Percentiles rank a stretch among this genome's conserved stretches.
Evolutionary conservation across 2,329 filamentous ascomycete species (phyloP).

Genomic region (Atkinsonella hypoxylon): DNA sequence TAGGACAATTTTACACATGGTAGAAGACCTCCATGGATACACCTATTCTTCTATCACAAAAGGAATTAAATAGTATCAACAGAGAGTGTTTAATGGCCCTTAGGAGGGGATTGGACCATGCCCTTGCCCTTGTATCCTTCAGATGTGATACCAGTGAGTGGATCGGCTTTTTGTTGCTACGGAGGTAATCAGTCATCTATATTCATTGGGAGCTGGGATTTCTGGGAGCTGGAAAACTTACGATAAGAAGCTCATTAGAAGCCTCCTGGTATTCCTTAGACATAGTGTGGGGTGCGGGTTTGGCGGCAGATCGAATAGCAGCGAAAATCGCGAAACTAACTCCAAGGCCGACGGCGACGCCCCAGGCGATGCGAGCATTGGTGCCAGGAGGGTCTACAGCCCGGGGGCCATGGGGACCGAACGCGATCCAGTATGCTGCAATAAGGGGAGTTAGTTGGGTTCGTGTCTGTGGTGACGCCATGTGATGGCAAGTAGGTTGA

Average conservation of each 20-base stretch:
- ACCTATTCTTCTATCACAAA: constrained; percentile 24
- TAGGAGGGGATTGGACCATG: constrained; percentile 59
- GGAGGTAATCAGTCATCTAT: not conserved
- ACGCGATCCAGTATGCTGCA: constrained; percentile 96
- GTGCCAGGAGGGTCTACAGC: constrained; percentile 74
- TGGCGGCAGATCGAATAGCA: constrained; percentile 58
- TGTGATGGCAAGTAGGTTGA: not conserved
- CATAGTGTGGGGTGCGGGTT: constrained; percentile 72
- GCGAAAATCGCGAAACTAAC: constrained; percentile 62
- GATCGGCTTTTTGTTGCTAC: constrained; percentile 75
- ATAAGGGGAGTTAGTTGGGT: constrained; percentile 21
- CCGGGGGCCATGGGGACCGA: constrained; percentile 90
- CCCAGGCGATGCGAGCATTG: constrained; percentile 63
- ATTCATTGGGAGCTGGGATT: not conserved
- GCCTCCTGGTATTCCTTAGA: constrained; percentile 95
- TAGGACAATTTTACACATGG: constrained; percentile 25
- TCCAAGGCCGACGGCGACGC: constrained; percentile 56
- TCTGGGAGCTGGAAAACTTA: constrained; percentile 25
- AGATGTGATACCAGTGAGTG: constrained; percentile 71
- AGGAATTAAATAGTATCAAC: constrained; percentile 17
- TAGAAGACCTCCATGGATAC: constrained; percentile 16
- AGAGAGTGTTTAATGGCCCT: constrained; percentile 29
- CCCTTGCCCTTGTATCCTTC: constrained; percentile 69
- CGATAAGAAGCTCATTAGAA: constrained; percentile 86
- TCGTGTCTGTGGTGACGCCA: constrained; percentile 10